Percentiles rank a stretch among this genome's conserved stretches.
Conservation (phyloP, 2,329 filamentous ascomycete species). For the Nothomitra cinnamomea region DNA sequence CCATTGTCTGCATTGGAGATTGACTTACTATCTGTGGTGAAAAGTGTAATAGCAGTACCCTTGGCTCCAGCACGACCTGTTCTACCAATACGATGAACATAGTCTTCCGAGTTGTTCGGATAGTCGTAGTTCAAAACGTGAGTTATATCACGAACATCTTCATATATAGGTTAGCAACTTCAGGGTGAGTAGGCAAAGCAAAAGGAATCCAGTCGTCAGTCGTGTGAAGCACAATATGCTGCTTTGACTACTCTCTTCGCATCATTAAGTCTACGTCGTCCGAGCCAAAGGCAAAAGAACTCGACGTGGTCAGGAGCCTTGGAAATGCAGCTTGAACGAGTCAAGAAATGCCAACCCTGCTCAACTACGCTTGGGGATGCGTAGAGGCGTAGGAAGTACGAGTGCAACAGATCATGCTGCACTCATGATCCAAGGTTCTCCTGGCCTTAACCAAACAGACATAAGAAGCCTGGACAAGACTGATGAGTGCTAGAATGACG, state of each 20-base stretch:
- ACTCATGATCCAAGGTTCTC: conserved; percentile 77
- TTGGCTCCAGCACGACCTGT: conserved; percentile 63
- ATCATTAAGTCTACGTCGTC: conserved; percentile 8
- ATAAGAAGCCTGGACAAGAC: conserved; percentile 73
- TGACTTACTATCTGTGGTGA: conserved; percentile 94
- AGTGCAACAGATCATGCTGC: conserved; percentile 56
- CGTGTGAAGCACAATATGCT: conserved; percentile 39
- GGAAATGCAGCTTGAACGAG: conserved; percentile 57
- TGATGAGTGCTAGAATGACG: conserved; percentile 49
- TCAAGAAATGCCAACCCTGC: conserved; percentile 68
- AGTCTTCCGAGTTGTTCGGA: conserved; percentile 73
- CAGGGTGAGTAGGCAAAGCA: conserved; percentile 31
- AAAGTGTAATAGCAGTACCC: conserved; percentile 94
- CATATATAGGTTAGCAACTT: conserved; percentile 59
- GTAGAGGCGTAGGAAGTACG: conserved; percentile 59
- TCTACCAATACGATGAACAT: conserved; percentile 52
- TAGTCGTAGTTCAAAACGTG: conserved; percentile 99
- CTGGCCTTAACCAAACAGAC: conserved; percentile 66
- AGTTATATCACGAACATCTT: conserved; percentile 99
- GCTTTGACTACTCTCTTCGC: conserved; percentile 34
- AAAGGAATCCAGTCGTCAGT: conserved; percentile 37
- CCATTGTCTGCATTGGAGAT: neutral
- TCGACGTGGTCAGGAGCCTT: conserved; percentile 51
- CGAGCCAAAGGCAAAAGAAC: conserved; percentile 17
- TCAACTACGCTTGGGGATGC: conserved; percentile 50